Evolutionary conservation across 805 yeast species (phyloP).

Genomic region (Candida succiphila): DNA sequence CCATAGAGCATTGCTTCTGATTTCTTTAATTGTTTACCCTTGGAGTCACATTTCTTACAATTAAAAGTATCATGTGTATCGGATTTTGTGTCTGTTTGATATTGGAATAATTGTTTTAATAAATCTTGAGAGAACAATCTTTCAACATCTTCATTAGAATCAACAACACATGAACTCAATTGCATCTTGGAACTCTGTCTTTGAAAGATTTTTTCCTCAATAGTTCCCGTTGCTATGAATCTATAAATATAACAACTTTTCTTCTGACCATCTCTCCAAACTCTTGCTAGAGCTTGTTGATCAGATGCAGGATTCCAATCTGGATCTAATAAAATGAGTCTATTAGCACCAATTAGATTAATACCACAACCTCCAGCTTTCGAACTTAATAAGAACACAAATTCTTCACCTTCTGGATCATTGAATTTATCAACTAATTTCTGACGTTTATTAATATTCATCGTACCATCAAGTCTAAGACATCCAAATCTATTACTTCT

Average conservation of each 20-base stretch:
- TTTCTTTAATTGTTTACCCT: constrained; percentile 49
- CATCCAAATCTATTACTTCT: constrained; percentile 64
- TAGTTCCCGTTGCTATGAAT: constrained; percentile 80
- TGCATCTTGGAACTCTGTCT: constrained; percentile 92
- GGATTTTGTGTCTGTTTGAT: constrained; percentile 55
- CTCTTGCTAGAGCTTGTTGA: constrained; percentile 95
- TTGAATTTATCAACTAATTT: constrained; percentile 86
- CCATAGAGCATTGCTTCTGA: constrained; percentile 92
- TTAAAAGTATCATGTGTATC: constrained; percentile 91
- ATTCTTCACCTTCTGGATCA: constrained; percentile 81
- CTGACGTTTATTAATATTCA: constrained; percentile 87
- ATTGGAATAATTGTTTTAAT: constrained; percentile 66
- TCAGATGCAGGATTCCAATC: constrained; percentile 99
- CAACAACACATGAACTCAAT: constrained; percentile 91
- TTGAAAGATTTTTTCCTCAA: constrained; percentile 93
- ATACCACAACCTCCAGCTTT: constrained; percentile 99
- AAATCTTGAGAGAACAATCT: constrained; percentile 79
- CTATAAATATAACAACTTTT: constrained; percentile 93
- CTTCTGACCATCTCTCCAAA: constrained; percentile 98
- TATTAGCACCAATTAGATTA: constrained; percentile 91
- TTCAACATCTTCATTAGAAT: constrained; percentile 92
- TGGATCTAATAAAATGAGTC: constrained; percentile 76
- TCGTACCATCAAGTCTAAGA: constrained; percentile 83
- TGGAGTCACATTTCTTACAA: constrained; percentile 64
- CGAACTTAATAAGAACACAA: constrained; percentile 80